These are phyloP conservation scores for Chrysophaeum taylorii DNA, from an alignment of 352 stramenopile species.

Conservation along the genomic window DNA sequence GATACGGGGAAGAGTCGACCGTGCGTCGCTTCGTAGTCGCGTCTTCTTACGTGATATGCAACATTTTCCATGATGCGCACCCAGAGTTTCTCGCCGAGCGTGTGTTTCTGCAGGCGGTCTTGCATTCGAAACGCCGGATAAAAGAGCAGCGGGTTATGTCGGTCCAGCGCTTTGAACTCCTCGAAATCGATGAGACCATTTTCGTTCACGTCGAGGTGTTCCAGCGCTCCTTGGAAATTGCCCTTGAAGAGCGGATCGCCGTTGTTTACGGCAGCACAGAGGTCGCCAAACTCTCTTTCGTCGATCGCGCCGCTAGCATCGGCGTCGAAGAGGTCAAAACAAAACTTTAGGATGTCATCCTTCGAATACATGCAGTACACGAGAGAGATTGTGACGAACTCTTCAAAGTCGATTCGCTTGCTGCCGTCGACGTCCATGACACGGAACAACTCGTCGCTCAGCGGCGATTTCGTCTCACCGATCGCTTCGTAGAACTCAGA, in stretches of 20 bases:
- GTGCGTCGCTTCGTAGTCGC: neutral
- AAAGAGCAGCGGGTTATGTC: slow-evolving; percentile 68
- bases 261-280: slow-evolving; percentile 55
- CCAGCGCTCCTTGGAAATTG: slow-evolving; percentile 64
- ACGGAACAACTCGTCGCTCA: slow-evolving; percentile 69
- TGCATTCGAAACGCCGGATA: slow-evolving; percentile 75
- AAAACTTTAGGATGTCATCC: slow-evolving; percentile 78
- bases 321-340: slow-evolving; percentile 75
- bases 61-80: slow-evolving; percentile 1
- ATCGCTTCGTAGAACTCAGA: slow-evolving; percentile 81
- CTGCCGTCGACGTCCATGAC: slow-evolving; percentile 51
- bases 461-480: slow-evolving; percentile 69
- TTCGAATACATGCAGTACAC: slow-evolving; percentile 83
- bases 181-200: slow-evolving; percentile 75
- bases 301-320: slow-evolving; percentile 63
- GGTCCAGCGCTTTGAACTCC: slow-evolving; percentile 73
- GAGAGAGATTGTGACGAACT: slow-evolving; percentile 72
- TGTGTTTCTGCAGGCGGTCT: slow-evolving; percentile 69
- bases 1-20: neutral
- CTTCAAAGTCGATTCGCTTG: slow-evolving; percentile 67
- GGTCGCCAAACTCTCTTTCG: slow-evolving; percentile 42
- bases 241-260: slow-evolving; percentile 56
- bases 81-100: slow-evolving; percentile 63
- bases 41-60: neutral
- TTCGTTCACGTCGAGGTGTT: slow-evolving; percentile 71